Base-by-base conservation (phyloP, 129 eudicot genomes). In the Sambucus nigra region DNA sequence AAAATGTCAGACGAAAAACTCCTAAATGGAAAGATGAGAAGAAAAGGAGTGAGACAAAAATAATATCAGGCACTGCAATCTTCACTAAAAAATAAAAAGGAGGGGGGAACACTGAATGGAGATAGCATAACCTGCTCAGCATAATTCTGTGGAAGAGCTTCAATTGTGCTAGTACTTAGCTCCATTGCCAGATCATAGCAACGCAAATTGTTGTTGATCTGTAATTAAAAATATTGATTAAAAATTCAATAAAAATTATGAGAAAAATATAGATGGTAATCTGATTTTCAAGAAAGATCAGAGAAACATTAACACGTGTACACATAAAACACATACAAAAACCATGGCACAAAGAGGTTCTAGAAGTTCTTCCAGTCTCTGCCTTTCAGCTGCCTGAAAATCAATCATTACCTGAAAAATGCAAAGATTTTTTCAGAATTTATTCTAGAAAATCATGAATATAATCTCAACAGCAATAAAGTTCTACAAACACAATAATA, bases 141-240 rank as follows among this genome's bases (percentile, higher is more conserved):
- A 70, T 91, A 82, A 65, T 75, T 85, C 54, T 53, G 82, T 6
- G 95, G 75, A 65, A 91, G 95, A 65, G 99, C 81, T 86, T 91
- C 99, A 55, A 82, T 68, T 12, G 94, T 86, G 74, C 99, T 91
- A 28, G 88, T 79, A 69, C 84, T 88, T 26, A 91, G 74, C 78
- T 91, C 99, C 95, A 91, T 74, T 31, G 99, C 94, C 47, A 85
- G 99, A 66, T 91, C 99, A 80, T 91, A 86, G 57, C 99, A 86
- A 52, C 94, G 88, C 56, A 91, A 70, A 61, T 91, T 91, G 68
- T 91, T 91, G 58, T 91, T 91, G 27, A 91, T 82, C 98, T 91
- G 86, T 55, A 40, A 15, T n/a, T n/a, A n/a, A n/a, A n/a, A n/a
- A n/a, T n/a, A n/a, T 45, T 50, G 28, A 29, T 14, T 20, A n/a